These are phyloP conservation scores for Blastocystis sp. DNA, from an alignment of 352 stramenopile genomes.

Conservation along the genomic window DNA sequence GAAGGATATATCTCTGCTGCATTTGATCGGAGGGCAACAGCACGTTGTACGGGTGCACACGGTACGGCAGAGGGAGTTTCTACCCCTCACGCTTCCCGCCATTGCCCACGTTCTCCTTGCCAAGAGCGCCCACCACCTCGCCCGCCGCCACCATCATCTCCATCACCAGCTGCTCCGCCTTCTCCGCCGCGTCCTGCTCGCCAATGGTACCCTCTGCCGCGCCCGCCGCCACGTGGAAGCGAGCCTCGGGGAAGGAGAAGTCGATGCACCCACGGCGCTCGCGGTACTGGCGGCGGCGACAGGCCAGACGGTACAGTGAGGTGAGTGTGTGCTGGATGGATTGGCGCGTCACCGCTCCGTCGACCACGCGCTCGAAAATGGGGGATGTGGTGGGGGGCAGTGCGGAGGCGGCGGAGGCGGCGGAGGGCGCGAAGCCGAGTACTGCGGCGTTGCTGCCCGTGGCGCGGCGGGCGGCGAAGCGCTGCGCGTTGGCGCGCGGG, in stretches of 20 bases:
- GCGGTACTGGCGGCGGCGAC: slow-evolving; percentile 12
- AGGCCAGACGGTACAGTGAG: slow-evolving; percentile 3
- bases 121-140: slow-evolving; percentile 26
- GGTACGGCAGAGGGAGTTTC: slow-evolving; percentile 58
- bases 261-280: slow-evolving; percentile 44
- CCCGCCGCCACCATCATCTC: slow-evolving; percentile 67
- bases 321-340: not conserved
- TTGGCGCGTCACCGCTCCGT: not conserved
- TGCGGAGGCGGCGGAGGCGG: not conserved
- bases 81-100: not conserved
- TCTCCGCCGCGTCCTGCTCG: not conserved
- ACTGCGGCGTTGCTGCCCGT: not conserved
- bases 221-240: slow-evolving; percentile 38
- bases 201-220: slow-evolving; percentile 4
- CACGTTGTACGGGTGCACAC: slow-evolving; percentile 35
- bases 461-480: not conserved
- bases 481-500: not conserved
- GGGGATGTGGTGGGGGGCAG: not conserved
- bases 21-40: slow-evolving; percentile 60
- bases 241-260: slow-evolving; percentile 50
- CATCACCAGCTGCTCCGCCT: slow-evolving; percentile 62
- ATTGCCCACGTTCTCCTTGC: slow-evolving; percentile 40
- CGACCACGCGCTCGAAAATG: slow-evolving; percentile 2
- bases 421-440: not conserved
- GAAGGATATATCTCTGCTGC: slow-evolving; percentile 50